Evolutionary conservation across 1,139 yeast species (phyloP).

Genomic region (Candida glucosophila): DNA sequence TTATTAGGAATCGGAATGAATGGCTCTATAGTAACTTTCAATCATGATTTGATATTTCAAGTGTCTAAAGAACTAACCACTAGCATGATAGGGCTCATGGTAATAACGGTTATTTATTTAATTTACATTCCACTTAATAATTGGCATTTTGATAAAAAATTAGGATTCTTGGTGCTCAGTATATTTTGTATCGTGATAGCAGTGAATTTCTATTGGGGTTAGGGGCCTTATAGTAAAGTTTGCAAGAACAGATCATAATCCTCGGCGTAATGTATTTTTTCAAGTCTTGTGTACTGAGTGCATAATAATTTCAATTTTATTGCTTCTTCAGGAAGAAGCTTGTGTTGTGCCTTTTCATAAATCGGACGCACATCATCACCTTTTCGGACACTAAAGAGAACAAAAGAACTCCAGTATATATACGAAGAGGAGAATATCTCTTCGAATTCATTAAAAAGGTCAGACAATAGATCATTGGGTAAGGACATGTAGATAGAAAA

Average conservation of each 20-base stretch:
- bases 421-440: slow-evolving; percentile 1
- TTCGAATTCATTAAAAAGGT: slow-evolving; percentile 6
- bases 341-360: slow-evolving; percentile 1
- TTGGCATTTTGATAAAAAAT: slow-evolving; percentile 26
- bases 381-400: slow-evolving; percentile 1
- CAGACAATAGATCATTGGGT: slow-evolving; percentile 5
- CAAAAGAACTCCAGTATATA: slow-evolving; percentile 2
- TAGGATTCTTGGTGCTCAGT: slow-evolving; percentile 21
- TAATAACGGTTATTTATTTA: slow-evolving; percentile 15
- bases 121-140: slow-evolving; percentile 23
- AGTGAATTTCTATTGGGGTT: slow-evolving; percentile 9
- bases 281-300: no score
- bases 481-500: slow-evolving; percentile 10
- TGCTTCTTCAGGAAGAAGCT: slow-evolving; percentile 1
- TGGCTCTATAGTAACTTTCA: slow-evolving; percentile 14
- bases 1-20: slow-evolving; percentile 34
- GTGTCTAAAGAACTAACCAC: slow-evolving; percentile 17
- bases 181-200: slow-evolving; percentile 15
- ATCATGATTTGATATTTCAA: slow-evolving; percentile 14
- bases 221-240: neutral
- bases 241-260: neutral
- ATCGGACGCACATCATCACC: slow-evolving; percentile 1
- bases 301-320: slow-evolving; percentile 1
- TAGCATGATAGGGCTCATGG: slow-evolving; percentile 19
- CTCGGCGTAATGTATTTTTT: no score